Base-by-base conservation (phyloP, 148 eudicot genomes). In the Camellia lanceoleosa region DNA sequence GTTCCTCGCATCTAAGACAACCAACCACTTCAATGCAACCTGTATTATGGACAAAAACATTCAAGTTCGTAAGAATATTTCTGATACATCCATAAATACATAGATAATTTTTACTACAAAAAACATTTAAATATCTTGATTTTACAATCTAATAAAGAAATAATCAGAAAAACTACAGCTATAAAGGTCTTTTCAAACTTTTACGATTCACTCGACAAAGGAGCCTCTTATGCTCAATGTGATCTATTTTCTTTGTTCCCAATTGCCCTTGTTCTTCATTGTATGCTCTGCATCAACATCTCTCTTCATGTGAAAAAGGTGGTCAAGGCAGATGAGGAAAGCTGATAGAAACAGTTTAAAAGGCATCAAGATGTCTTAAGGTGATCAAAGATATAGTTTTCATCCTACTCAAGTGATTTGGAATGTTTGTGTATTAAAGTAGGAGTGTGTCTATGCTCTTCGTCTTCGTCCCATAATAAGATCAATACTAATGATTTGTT, bases 11-110 rank as follows among this genome's bases (percentile, higher is more conserved):
- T 73, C 81, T 90, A 63, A 94, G 82, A 78, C 94, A 92, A 1
- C 98, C 98, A 81, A 88, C 94, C 68, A 94, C 90, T 73, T 94
- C 98, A 81, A 94, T 87, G 81, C 95, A 92, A 75, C 98, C 98
- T 94, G 87, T 19, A 61, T 52, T 51, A 75, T 30, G 56, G 78
- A 82, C 12, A 58, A 69, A 59, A 76, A 19, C 52, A 70, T 30
- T 65, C 59, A 49, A 51, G 61, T 41, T 42, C 38, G 16, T 41
- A 2, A 73, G 46, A 52, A 52, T 1, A 66, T 67, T 52, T 44
- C 46, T 20, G 69, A 56, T 12, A 14, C 14, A 63, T 61, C 68
- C 19, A 44, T 7, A 76, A 0, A 15, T 12, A 16, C 1, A 58
- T 30, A 10, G 5, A 74, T 20, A 2, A 6, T 11, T 60, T 44